Evolutionary conservation across 148 eudicot genomes (phyloP).

Genomic region (Arbutus unedo): DNA sequence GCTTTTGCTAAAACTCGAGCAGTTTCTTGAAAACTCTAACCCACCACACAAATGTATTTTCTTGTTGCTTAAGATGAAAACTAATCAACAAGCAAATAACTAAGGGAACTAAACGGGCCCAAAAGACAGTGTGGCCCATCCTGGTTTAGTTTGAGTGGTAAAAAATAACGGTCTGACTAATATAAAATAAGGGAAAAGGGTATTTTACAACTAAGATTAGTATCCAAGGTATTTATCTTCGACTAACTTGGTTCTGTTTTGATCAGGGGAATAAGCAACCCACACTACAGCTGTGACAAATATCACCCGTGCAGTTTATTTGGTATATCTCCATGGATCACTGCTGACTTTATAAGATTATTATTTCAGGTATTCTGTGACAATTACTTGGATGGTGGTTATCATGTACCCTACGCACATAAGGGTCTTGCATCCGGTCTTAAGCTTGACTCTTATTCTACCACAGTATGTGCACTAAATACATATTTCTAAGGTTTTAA

Average conservation of each 20-base stretch:
- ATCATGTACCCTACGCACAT: constrained; percentile 77
- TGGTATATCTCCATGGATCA: background rate
- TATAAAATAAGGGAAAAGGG: background rate
- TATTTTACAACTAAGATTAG: background rate
- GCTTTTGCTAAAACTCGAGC: too few species aligned
- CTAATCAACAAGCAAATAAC: background rate
- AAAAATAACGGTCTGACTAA: background rate
- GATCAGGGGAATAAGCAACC: background rate
- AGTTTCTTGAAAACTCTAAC: too few species aligned
- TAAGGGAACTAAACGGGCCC: background rate
- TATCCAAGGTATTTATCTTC: background rate
- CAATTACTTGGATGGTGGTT: constrained; percentile 80
- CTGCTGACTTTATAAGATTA: background rate
- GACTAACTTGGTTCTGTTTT: background rate
- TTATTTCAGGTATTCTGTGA: constrained; percentile 65
- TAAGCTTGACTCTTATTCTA: constrained; percentile 57
- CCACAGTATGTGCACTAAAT: constrained; percentile 37
- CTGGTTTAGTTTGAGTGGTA: background rate
- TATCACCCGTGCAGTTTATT: background rate
- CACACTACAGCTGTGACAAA: background rate
- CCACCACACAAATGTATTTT: too few species aligned
- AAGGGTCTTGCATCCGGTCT: constrained; percentile 75
- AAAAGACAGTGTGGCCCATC: background rate
- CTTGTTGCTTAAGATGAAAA: background rate
- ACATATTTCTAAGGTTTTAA: background rate